A percentile compares a stretch with the other conserved stretches of the same genome.
phyloP scores from a whole-genome alignment of 345 rosid genomes.

The Dovyalis caffra region DNA sequence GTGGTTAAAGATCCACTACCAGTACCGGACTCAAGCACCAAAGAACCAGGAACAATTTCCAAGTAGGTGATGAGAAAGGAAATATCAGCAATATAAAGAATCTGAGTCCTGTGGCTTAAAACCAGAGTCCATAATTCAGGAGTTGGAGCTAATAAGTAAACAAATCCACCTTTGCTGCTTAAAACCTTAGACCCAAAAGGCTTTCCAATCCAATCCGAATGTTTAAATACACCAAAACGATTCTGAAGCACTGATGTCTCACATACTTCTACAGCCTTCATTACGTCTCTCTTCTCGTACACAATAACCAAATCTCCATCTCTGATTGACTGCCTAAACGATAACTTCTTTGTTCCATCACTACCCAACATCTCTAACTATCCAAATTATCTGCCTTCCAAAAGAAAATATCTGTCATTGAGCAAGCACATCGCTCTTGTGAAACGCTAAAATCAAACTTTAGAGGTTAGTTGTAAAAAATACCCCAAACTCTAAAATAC shows the following conservation, averaged over 20 bases:
- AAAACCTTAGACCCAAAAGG: conserved; percentile 89
- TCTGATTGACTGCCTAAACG: conserved; percentile 49
- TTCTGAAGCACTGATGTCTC: conserved; percentile 67
- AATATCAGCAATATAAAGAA: conserved; percentile 91
- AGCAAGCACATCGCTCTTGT: too few species aligned
- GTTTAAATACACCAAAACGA: conserved; percentile 82
- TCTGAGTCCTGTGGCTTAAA: conserved; percentile 93
- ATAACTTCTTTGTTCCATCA: conserved; percentile 50
- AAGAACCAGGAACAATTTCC: conserved; percentile 86
- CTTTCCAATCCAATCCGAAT: conserved; percentile 93
- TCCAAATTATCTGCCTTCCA: too few species aligned
- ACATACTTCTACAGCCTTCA: conserved; percentile 74
- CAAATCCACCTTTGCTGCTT: conserved; percentile 82
- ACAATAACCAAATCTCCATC: conserved; percentile 82
- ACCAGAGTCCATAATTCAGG: conserved; percentile 95
- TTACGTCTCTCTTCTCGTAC: conserved; percentile 76
- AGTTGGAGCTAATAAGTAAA: conserved; percentile 78
- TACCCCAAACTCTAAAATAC: too few species aligned
- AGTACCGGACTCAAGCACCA: conserved; percentile 91
- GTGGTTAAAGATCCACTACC: conserved; percentile 93
- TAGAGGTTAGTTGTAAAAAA: too few species aligned
- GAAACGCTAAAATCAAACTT: too few species aligned
- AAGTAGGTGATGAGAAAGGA: conserved; percentile 73
- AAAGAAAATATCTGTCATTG: too few species aligned
- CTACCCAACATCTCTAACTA: conserved; percentile 47